Percentiles rank a stretch among this genome's conserved stretches.
These are phyloP conservation scores for Kluyveromyces wickerhamii DNA, from an alignment of 805 yeast species.

Conservation along the genomic window DNA sequence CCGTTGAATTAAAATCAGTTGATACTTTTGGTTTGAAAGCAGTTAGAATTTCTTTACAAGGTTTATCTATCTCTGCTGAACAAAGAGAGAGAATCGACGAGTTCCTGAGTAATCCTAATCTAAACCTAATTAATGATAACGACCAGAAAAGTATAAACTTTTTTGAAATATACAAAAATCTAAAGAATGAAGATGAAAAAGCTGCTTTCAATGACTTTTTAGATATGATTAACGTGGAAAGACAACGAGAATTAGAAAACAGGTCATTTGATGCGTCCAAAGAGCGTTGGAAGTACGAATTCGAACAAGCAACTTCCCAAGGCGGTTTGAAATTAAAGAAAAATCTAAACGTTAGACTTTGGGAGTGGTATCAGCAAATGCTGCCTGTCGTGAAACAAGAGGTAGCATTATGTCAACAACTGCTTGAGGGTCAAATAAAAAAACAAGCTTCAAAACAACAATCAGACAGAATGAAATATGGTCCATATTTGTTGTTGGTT, in stretches of 20 bases:
- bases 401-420: conserved; percentile 43
- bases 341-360: conserved; percentile 63
- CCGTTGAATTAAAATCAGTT: conserved; percentile 52
- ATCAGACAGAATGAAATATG: conserved; percentile 47
- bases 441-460: conserved; percentile 25
- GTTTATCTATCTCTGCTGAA: conserved; percentile 32
- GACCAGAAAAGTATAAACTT: conserved; percentile 40
- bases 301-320: conserved; percentile 53
- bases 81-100: conserved; percentile 26
- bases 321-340: conserved; percentile 50
- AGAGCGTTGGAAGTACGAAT: conserved; percentile 82
- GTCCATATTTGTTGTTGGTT: conserved; percentile 68
- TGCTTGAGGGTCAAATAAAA: conserved; percentile 19
- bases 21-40: conserved; percentile 71
- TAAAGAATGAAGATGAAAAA: conserved; percentile 41
- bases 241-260: conserved; percentile 68
- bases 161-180: conserved; percentile 52
- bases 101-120: conserved; percentile 30
- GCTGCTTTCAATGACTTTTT: conserved; percentile 56
- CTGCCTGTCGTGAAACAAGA: conserved; percentile 65
- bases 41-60: conserved; percentile 65
- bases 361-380: conserved; percentile 77
- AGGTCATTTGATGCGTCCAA: conserved; percentile 79
- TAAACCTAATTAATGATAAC: conserved; percentile 29
- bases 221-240: conserved; percentile 60